A percentile compares a stretch with the other conserved stretches of the same genome.
Conservation (phyloP, 106 monocot species). For the Posidonia australis region DNA sequence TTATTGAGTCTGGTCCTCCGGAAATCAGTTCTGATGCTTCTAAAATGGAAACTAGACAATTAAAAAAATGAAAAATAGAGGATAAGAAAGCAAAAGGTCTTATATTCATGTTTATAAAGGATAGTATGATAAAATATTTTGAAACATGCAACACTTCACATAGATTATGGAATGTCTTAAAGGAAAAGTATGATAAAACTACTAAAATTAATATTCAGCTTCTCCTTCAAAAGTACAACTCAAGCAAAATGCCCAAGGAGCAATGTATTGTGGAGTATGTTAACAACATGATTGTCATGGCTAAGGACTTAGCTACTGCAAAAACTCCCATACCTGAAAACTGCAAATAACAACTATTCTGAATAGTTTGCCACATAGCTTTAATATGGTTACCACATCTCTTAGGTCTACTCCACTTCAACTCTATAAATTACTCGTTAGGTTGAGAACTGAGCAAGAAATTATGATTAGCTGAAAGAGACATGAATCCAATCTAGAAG, state of each 20-base stretch:
- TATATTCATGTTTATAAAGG: constrained; percentile 1
- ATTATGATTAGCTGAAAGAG: background rate
- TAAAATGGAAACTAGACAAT: background rate
- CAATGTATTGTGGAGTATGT: too few relatives aligned
- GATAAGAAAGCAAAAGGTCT: background rate
- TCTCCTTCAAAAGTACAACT: background rate
- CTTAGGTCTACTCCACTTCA: background rate
- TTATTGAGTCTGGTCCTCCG: background rate
- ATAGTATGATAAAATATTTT: constrained; percentile 1
- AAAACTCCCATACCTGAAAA: background rate
- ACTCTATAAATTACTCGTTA: background rate
- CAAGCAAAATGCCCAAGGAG: too few relatives aligned
- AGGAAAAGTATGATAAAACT: constrained; percentile 6
- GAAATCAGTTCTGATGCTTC: background rate
- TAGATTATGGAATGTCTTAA: background rate
- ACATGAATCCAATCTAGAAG: background rate
- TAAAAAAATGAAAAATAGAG: background rate
- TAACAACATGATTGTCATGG: background rate
- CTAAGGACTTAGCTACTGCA: background rate
- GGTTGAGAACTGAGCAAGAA: background rate
- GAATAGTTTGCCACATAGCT: background rate
- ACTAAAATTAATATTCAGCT: background rate
- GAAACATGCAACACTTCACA: background rate
- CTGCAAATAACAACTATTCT: background rate
- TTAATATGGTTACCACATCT: background rate